Evolutionary conservation across 495 filamentous ascomycete species (phyloP), one percentile per base, ranked within the genome.

Genomic region (Podospora fimiseda): DNA sequence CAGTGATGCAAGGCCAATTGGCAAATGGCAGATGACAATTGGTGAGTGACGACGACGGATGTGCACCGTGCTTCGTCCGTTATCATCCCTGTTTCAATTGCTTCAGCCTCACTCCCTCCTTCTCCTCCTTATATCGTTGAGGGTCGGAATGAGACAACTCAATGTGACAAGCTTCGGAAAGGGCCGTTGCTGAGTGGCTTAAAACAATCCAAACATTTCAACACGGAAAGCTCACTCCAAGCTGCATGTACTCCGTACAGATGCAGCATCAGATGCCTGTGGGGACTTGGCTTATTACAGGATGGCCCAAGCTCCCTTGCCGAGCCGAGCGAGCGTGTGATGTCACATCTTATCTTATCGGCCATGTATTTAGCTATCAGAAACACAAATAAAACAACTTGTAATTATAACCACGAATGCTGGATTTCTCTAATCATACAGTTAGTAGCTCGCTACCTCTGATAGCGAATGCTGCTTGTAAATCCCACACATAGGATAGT

Each of bases 271-370:
- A n/a, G n/a, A n/a, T n/a, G n/a, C n/a, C n/a, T n/a, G 42, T 13
- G 42, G 42, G 16, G 16, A 44, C 9, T 44, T 9, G 27, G 30
- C 18, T 14, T 22, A 9, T 18, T n/a, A n/a, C n/a, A n/a, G n/a
- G 15, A 13, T 50, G 47, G 47, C 47, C 47, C 47, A 50, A 50
- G 47, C 47, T 50, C 47, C 47, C 19, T 38, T 9, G 20, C 13
- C 6, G 11, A 13, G 20, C 14, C 40, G 15, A 6, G 27, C 5
- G 43, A 6, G 27, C 5, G 43, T 5, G 43, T 22, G 43, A 22
- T 46, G 43, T 23, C 19, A 22, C 11, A 46, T 41, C 39, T n/a
- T 7, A 41, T 41, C 39, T 41, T 41, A 41, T 41, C 39, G 16
- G n/a, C n/a, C 33, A 8, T 14, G 33, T n/a, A n/a, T n/a, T n/a